A percentile compares a stretch with the other conserved stretches of the same genome.
Conservation (phyloP, 345 rosid species). For the Cardamine chenopodiifolia region DNA sequence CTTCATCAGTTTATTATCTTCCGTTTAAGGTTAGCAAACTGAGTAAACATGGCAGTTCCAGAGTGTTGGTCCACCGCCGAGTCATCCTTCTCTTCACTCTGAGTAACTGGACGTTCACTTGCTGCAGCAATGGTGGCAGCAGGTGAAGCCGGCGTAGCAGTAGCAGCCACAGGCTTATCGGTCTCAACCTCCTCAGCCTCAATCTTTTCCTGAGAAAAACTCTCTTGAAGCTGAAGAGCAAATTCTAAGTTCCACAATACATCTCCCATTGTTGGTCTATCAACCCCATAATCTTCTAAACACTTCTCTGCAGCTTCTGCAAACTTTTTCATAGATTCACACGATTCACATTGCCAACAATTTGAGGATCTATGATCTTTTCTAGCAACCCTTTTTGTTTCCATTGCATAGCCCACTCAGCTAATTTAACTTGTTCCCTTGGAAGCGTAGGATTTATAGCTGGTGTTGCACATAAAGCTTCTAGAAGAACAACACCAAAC, state of each 20-base stretch:
- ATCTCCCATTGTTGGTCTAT: conserved; percentile 69
- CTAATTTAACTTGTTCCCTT: conserved; percentile 66
- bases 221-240: conserved; percentile 76
- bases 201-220: conserved; percentile 49
- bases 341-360: conserved; percentile 50
- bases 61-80: conserved; percentile 53
- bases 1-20: conserved; percentile 47
- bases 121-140: conserved; percentile 30
- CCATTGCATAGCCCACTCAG: conserved; percentile 68
- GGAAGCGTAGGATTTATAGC: conserved; percentile 60
- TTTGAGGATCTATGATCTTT: conserved; percentile 52
- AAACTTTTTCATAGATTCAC: conserved; percentile 57
- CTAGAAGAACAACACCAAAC: conserved; percentile 64
- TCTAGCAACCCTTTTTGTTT: conserved; percentile 48
- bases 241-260: conserved; percentile 73
- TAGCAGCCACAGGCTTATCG: conserved; percentile 20
- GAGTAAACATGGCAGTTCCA: conserved; percentile 62
- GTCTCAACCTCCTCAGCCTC: conserved; percentile 49
- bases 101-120: conserved; percentile 39
- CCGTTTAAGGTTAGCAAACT: conserved; percentile 59
- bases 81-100: conserved; percentile 45
- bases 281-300: conserved; percentile 58
- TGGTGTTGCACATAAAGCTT: conserved; percentile 62
- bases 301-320: conserved; percentile 68
- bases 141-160: conserved; percentile 24